Base-by-base conservation (phyloP, 2,329 filamentous ascomycete genomes). In the Trichoderma pleuroti region DNA sequence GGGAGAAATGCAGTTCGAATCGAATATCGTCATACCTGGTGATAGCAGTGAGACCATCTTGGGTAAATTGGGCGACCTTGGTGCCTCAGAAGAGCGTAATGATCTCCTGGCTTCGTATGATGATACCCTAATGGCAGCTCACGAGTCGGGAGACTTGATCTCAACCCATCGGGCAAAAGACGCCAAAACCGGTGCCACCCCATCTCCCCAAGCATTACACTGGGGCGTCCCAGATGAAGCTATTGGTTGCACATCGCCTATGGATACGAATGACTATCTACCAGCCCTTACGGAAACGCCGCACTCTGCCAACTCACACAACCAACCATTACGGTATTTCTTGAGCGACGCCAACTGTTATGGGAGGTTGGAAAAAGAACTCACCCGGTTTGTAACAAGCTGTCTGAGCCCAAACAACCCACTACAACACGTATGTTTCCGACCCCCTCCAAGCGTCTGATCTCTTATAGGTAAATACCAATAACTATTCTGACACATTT, bases 261-360 rank as follows among this genome's bases (percentile, higher is more conserved):
- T 70, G 32, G 28, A 24, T 54, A 56, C 60, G 24, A 65, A 42
- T 6, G 42, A 56, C 16, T n/a, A 34, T n/a, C 39, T 18, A n/a
- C 28, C 52, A 18, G 24, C 56, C 26, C 18, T 26, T 5, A 24
- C 24, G 21, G n/a, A 52, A 7, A 68, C 28, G 42, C 39, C 66
- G 18, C 28, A 12, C 34, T 30, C 59, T 56, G 54, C 14, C 18
- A 39, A 21, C 14, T 54, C 42, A 11, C 24, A 42, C 26, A 64
- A 24, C 21, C 59, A 42, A 42, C 67, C 57, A 10, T 42, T 54
- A 30, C 28, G 66, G 12, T 61, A 70, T 12, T 65, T 70, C 24
- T 60, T 70, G 18, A 70, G 60, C 10, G 67, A 70, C 16, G 67
- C 39, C 10, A 70, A 70, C 30, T 63, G 60, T 54, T 70, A 70